phyloP scores from a whole-genome alignment of 2,329 filamentous ascomycete species.

The Venturia effusa region DNA sequence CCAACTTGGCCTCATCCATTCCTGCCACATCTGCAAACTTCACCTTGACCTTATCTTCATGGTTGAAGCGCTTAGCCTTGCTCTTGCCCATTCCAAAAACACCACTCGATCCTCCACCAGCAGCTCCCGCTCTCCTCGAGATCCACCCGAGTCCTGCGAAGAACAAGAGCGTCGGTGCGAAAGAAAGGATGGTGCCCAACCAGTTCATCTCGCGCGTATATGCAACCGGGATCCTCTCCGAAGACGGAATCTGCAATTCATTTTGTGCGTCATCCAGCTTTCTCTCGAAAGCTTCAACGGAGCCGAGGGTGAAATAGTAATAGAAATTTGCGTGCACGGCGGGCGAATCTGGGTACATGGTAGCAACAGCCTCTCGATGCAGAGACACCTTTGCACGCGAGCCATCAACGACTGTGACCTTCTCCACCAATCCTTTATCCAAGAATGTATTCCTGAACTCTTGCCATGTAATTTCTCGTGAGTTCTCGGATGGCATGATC shows the following conservation, averaged over 20 bases:
- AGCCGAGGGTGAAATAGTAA: slow-evolving; percentile 95
- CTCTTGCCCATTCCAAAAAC: slow-evolving; percentile 96
- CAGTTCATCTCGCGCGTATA: slow-evolving; percentile 69
- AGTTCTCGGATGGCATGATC: slow-evolving; percentile 55
- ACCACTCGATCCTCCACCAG: slow-evolving; percentile 53
- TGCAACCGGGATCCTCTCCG: slow-evolving; percentile 86
- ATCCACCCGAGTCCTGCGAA: slow-evolving; percentile 75
- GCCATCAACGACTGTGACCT: slow-evolving; percentile 69
- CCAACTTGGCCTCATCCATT: slow-evolving; percentile 94
- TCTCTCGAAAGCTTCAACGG: slow-evolving; percentile 83
- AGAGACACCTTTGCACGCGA: slow-evolving; percentile 70
- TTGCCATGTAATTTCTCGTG: slow-evolving; percentile 90
- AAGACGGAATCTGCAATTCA: slow-evolving; percentile 72
- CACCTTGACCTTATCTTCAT: slow-evolving; percentile 90
- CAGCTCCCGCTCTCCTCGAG: slow-evolving; percentile 61
- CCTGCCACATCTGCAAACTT: slow-evolving; percentile 96
- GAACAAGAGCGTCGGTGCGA: slow-evolving; percentile 79
- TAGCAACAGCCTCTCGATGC: slow-evolving; percentile 60
- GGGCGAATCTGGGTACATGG: slow-evolving; percentile 65
- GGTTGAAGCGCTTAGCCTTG: slow-evolving; percentile 93
- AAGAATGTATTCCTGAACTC: slow-evolving; percentile 90
- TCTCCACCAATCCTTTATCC: slow-evolving; percentile 92
- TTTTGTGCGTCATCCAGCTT: slow-evolving; percentile 79
- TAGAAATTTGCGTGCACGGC: slow-evolving; percentile 58
- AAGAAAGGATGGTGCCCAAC: slow-evolving; percentile 62